Evolutionary conservation across 805 yeast genomes (phyloP).

Genomic region (Lipomyces chichibuensis): DNA sequence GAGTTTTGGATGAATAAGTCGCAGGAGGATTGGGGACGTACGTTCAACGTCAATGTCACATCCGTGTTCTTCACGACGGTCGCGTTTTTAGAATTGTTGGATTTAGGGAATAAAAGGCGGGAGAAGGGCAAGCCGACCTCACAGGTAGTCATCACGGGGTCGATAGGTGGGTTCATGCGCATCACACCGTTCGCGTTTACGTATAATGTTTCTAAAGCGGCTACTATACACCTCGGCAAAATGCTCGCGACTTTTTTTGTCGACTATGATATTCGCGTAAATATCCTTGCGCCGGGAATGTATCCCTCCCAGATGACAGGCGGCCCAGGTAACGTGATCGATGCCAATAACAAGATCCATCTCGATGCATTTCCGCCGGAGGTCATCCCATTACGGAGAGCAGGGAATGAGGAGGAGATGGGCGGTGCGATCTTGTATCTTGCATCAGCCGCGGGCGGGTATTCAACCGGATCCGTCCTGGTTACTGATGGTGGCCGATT

Average conservation of each 20-base stretch:
- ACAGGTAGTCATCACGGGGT: slow-evolving; percentile 34
- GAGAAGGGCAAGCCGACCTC: slow-evolving; percentile 21
- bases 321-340: slow-evolving; percentile 49
- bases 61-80: slow-evolving; percentile 35
- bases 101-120: slow-evolving; percentile 31
- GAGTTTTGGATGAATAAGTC: slow-evolving; percentile 26
- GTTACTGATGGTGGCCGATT: slow-evolving; percentile 67
- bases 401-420: slow-evolving; percentile 65
- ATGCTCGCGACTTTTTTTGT: slow-evolving; percentile 33
- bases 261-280: slow-evolving; percentile 56
- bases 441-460: slow-evolving; percentile 69
- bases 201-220: slow-evolving; percentile 35
- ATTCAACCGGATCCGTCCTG: slow-evolving; percentile 68
- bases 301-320: slow-evolving; percentile 59
- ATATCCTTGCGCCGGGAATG: slow-evolving; percentile 65
- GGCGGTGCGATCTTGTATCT: slow-evolving; percentile 70
- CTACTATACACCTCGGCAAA: slow-evolving; percentile 34
- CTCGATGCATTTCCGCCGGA: slow-evolving; percentile 45
- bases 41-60: slow-evolving; percentile 35
- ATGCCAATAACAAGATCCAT: slow-evolving; percentile 44
- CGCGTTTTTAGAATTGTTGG: slow-evolving; percentile 35
- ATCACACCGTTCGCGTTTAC: slow-evolving; percentile 30
- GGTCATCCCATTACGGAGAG: slow-evolving; percentile 62
- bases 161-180: slow-evolving; percentile 35
- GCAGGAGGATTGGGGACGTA: slow-evolving; percentile 31